A percentile compares a stretch with the other conserved stretches of the same genome.
These are phyloP conservation scores for Volutella citrinella DNA, from an alignment of 2,329 filamentous ascomycete species.

Conservation along the genomic window DNA sequence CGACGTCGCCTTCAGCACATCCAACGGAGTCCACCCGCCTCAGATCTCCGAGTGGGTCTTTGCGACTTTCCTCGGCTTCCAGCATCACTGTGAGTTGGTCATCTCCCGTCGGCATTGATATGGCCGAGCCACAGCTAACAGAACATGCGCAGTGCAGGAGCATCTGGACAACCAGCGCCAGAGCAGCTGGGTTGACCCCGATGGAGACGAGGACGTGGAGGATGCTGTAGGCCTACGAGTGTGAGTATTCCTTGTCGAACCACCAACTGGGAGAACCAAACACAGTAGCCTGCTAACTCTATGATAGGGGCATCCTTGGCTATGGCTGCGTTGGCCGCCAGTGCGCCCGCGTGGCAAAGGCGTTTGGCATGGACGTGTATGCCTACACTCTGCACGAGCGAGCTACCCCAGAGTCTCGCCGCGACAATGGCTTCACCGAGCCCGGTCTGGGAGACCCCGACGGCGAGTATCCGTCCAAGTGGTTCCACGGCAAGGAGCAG, in stretches of 20 bases:
- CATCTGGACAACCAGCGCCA: too few relatives aligned
- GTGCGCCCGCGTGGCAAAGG: slow-evolving; percentile 45
- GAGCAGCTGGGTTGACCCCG: too few relatives aligned
- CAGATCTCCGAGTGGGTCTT: slow-evolving; percentile 40
- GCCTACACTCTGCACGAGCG: slow-evolving; percentile 64
- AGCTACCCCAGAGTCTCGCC: slow-evolving; percentile 53
- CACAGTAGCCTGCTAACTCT: not conserved
- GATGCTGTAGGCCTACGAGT: slow-evolving; percentile 12
- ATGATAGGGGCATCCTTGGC: slow-evolving; percentile 34
- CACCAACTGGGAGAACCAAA: too few relatives aligned
- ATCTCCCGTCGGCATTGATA: too few relatives aligned
- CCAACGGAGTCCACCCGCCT: slow-evolving; percentile 10
- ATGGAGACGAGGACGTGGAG: slow-evolving; percentile 17
- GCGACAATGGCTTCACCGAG: slow-evolving; percentile 59
- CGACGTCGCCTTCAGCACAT: slow-evolving; percentile 6
- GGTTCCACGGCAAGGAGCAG: slow-evolving; percentile 37
- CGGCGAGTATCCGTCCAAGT: slow-evolving; percentile 37
- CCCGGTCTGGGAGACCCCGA: slow-evolving; percentile 54
- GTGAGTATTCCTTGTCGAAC: slow-evolving; percentile 32
- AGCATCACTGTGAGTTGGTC: too few relatives aligned
- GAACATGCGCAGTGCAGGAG: too few relatives aligned
- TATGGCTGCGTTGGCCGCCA: slow-evolving; percentile 45
- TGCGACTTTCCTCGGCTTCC: slow-evolving; percentile 28
- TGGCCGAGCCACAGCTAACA: too few relatives aligned
- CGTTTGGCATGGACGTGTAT: slow-evolving; percentile 64